Evolutionary conservation across 1,284 basidiomycete genomes (phyloP).

Genomic region (Ceratobasidium sp.): DNA sequence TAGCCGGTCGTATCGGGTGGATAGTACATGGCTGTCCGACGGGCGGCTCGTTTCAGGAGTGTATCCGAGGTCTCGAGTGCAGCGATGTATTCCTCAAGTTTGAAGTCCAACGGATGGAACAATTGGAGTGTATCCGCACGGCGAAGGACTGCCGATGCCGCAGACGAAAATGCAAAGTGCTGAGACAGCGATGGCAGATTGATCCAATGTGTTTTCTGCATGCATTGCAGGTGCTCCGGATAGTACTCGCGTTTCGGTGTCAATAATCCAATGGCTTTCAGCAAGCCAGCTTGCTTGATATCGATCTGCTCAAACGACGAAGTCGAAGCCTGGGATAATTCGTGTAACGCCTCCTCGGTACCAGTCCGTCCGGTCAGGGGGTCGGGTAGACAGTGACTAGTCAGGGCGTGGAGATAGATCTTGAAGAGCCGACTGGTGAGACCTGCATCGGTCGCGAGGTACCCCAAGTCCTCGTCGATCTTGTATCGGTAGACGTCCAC

Average conservation of each 20-base stretch:
- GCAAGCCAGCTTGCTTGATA: constrained; percentile 48
- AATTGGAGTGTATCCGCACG: constrained; percentile 16
- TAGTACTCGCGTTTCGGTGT: constrained; percentile 53
- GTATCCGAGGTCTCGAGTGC: not conserved
- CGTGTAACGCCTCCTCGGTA: constrained; percentile 55
- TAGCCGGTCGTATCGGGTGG: not conserved
- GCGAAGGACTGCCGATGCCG: not conserved
- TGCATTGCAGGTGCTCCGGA: constrained; percentile 51
- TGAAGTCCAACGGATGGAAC: constrained; percentile 18
- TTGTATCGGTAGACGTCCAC: constrained; percentile 49
- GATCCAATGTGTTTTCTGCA: constrained; percentile 54
- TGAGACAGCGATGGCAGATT: constrained; percentile 49
- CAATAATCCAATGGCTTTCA: constrained; percentile 51
- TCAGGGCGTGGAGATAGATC: constrained; percentile 57
- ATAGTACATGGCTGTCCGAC: constrained; percentile 7
- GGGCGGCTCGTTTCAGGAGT: constrained; percentile 17
- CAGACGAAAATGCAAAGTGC: constrained; percentile 48
- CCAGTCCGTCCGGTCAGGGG: constrained; percentile 57
- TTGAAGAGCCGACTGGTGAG: constrained; percentile 53
- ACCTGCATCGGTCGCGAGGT: constrained; percentile 50
- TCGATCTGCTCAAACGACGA: constrained; percentile 53
- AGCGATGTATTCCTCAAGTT: not conserved
- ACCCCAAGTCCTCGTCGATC: constrained; percentile 53
- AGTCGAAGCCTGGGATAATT: constrained; percentile 52
- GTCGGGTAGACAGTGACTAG: constrained; percentile 55